These are phyloP conservation scores for Claviceps arundinis DNA, from an alignment of 2,329 filamentous ascomycete species.

Conservation along the genomic window DNA sequence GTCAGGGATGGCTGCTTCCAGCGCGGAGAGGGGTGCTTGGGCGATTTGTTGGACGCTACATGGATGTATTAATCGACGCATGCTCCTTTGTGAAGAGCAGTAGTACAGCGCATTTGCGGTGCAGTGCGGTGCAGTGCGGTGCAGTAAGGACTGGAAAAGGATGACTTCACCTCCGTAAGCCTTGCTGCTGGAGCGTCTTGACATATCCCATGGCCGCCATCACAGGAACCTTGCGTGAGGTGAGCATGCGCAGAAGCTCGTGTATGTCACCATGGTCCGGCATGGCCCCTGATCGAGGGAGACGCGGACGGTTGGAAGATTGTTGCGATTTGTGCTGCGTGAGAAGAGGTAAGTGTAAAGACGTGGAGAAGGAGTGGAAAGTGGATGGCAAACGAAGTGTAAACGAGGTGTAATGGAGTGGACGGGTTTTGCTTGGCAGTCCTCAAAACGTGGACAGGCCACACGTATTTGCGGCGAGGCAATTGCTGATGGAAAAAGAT, in stretches of 20 bases:
- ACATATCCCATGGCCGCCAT: slow-evolving; percentile 45
- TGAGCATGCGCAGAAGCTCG: slow-evolving; percentile 47
- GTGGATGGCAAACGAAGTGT: too few relatives aligned
- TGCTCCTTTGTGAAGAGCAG: too few relatives aligned
- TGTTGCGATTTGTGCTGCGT: too few relatives aligned
- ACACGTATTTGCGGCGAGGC: too few relatives aligned
- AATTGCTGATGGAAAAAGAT: too few relatives aligned
- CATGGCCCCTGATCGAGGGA: slow-evolving; percentile 22
- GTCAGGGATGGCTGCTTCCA: slow-evolving; percentile 35
- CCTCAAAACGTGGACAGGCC: too few relatives aligned
- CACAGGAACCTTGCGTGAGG: slow-evolving; percentile 44
- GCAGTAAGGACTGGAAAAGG: background rate
- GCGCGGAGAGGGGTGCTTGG: slow-evolving; percentile 28
- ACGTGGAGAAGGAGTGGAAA: too few relatives aligned
- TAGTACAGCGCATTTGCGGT: too few relatives aligned
- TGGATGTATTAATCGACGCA: background rate
- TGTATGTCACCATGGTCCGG: slow-evolving; percentile 45
- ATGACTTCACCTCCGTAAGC: slow-evolving; percentile 38
- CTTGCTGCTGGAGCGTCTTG: slow-evolving; percentile 41
- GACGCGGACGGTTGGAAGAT: background rate
- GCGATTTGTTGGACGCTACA: slow-evolving; percentile 41
- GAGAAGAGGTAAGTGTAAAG: too few relatives aligned
- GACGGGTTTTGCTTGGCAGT: too few relatives aligned
- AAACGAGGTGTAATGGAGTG: too few relatives aligned
- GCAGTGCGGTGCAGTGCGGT: too few relatives aligned